Base-by-base conservation (phyloP, 2,329 filamentous ascomycete genomes). In the Fusarium aywerte region DNA sequence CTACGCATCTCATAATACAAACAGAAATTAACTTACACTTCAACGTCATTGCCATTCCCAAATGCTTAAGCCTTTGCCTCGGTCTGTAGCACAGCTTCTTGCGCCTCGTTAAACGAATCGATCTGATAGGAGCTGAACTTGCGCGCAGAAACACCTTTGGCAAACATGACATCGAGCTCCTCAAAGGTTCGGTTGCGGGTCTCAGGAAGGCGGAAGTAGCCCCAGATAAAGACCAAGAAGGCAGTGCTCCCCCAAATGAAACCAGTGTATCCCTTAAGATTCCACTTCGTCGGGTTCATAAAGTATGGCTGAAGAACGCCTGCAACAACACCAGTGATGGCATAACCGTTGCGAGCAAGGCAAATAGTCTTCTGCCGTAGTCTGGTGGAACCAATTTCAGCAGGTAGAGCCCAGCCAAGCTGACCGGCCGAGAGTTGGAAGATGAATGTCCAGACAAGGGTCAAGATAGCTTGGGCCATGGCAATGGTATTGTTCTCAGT, bases 111-210 rank as follows among this genome's bases (percentile, higher is more conserved):
- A 4, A 64, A 64, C 0, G 61, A 59, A 4, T 64, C 59, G 8
- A 64, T 38, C 11, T 64, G 33, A 2, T 64, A 64, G 10, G 61
- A 64, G 27, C 59, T 64, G 3, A 67, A 67, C 43, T 65, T 60
- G 31, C 70, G 65, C 2, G 70, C 70, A 10, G 68, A 51, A 1
- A 73, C 53, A 12, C 49, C 43, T 42, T 70, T 72, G n/a, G 70
- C 67, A 71, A 87, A 87, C 39, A 88, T 69, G 12, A 82, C 76
- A 52, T 87, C 85, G 2, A 87, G 77, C 73, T 87, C 84, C 66
- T 84, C 83, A 43, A 84, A 82, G 0, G 82, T 83, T 21, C 83
- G 78, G 4, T 79, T 82, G 39, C 81, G 82, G 1, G 83, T 81
- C 73, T 87, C 85, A 7, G 83, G 84, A 9, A 85, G 73, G 20